A percentile compares a stretch with the other conserved stretches of the same genome.
These are phyloP conservation scores for Chenopodium formosanum DNA, from an alignment of 148 eudicot species.

Conservation along the genomic window DNA sequence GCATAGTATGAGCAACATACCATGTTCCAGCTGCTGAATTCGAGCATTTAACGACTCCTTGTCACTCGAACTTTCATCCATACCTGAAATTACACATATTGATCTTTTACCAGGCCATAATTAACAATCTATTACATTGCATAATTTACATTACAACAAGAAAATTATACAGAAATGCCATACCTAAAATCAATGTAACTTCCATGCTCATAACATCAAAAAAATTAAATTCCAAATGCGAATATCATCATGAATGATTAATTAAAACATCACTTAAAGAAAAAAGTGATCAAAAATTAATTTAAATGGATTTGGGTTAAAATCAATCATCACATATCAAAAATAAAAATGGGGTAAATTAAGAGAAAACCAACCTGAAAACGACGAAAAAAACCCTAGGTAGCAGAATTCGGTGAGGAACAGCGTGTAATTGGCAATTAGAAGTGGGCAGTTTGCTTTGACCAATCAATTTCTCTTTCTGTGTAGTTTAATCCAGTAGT, in stretches of 20 bases:
- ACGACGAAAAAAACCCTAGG: neutral
- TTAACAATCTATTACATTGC: neutral
- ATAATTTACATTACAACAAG: neutral
- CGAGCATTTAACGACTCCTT: slow-evolving; percentile 61
- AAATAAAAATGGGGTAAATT: neutral
- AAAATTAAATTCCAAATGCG: neutral
- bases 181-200: neutral
- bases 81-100: slow-evolving; percentile 23
- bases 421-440: slow-evolving; percentile 2
- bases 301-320: no score
- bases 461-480: neutral
- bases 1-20: slow-evolving; percentile 36
- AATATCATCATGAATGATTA: no score
- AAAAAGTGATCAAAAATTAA: no score
- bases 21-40: slow-evolving; percentile 64
- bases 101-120: neutral
- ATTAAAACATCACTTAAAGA: neutral
- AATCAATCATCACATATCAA: neutral
- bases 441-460: neutral
- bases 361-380: slow-evolving; percentile 11
- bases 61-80: slow-evolving; percentile 52
- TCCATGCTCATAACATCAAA: neutral
- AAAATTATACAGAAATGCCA: neutral
- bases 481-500: neutral
- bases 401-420: neutral